Evolutionary conservation across 768 basidiomycete genomes (phyloP).

Genomic region (Tephrocybe sp.): DNA sequence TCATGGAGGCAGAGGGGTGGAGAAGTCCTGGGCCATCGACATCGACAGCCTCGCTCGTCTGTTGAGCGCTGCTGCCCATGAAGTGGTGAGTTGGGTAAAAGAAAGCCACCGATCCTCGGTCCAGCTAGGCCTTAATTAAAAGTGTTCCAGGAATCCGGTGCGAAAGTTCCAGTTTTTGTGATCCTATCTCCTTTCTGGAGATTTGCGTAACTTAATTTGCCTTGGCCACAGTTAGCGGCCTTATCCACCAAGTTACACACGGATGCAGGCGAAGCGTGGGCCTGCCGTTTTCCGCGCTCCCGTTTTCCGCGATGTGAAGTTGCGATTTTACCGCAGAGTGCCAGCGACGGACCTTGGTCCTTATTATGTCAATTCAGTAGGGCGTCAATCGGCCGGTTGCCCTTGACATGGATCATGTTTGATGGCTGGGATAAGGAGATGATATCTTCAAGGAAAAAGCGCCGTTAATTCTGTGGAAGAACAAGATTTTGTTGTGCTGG

Average conservation of each 20-base stretch:
- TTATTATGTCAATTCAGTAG: too few species aligned
- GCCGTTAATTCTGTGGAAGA: too few species aligned
- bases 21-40: neutral
- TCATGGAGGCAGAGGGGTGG: neutral
- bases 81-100: too few species aligned
- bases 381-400: neutral
- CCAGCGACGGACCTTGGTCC: too few species aligned
- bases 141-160: neutral
- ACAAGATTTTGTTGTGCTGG: neutral
- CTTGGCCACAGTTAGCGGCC: too few species aligned
- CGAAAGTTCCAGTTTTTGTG: neutral
- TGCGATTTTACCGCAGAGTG: too few species aligned
- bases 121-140: neutral
- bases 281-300: too few species aligned
- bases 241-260: too few species aligned
- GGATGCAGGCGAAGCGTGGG: too few species aligned
- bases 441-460: too few species aligned
- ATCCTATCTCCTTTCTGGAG: conserved; percentile 1
- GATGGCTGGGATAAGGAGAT: neutral
- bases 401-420: neutral
- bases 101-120: neutral
- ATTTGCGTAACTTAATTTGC: neutral
- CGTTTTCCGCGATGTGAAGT: too few species aligned
- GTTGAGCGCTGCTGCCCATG: neutral
- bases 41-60: neutral